Evolutionary conservation across 805 yeast species (phyloP), one percentile per base, ranked within the genome.

Genomic region (Candida adriatica): DNA sequence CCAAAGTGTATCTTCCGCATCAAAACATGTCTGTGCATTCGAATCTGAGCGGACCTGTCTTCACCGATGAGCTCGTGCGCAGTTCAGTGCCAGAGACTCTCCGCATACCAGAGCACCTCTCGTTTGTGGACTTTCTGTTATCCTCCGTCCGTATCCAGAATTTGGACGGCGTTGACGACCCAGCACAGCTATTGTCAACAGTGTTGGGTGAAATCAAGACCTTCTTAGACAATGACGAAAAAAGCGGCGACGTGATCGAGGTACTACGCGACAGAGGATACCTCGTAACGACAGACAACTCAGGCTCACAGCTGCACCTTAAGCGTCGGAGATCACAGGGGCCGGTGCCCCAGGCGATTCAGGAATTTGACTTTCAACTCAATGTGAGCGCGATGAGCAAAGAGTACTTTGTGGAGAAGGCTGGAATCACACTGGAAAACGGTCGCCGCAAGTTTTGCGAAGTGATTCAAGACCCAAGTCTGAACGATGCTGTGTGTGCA

Each of bases 401-500:
- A 8, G 39, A 36, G 18, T 36, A 36, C 31, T 36, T 31, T 19
- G 33, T 36, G 23, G 39, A 36, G 11, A 31, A 24, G 26, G 39
- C 39, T 10, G 39, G 39, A 3, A 31, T 36, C 19, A 31, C 39
- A 8, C 14, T 36, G 19, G 33, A 31, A 17, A 22, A 32, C 13
- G 39, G 39, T 1, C 15, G 27, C 21, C 15, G 35, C 9, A 36
- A 32, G 26, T 36, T 36, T 26, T 36, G 39, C 16, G 29, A 31
- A 2, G 22, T 36, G 5, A 17, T 36, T 23, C 33, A 35, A 2
- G 39, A 36, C 7, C 35, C 27, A 3, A 13, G 27, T 10, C 28
- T 36, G 26, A 36, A 32, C 31, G 36, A 36, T 13, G 35, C 29
- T 8, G 32, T 36, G 10, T 21, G 26, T 6, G 27, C 35, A 1